These are phyloP conservation scores for Plasmopara viticola DNA, from an alignment of 352 stramenopile genomes.

Conservation along the genomic window DNA sequence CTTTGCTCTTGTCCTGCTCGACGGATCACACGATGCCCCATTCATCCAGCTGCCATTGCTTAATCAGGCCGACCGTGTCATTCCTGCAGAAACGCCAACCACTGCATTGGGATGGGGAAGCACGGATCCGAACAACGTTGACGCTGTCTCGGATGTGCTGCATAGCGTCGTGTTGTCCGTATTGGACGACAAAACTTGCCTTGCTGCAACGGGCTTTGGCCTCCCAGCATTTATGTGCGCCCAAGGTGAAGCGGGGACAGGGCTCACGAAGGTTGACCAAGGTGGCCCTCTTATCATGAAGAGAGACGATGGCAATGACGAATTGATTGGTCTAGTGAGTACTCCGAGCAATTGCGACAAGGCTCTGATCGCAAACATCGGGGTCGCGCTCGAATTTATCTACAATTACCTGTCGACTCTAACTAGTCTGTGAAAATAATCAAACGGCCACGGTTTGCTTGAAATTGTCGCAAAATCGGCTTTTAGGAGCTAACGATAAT, in stretches of 20 bases:
- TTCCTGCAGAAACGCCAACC: neutral
- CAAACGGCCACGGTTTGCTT: too few species aligned
- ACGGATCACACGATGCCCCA: neutral
- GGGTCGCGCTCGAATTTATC: too few species aligned
- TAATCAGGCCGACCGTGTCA: neutral
- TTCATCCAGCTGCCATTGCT: neutral
- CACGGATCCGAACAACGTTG: neutral
- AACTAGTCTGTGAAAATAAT: too few species aligned
- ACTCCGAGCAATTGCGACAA: too few species aligned
- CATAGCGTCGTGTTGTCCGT: neutral
- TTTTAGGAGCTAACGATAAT: too few species aligned
- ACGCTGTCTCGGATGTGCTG: neutral
- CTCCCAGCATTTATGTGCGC: neutral
- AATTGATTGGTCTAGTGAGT: neutral
- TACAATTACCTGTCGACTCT: too few species aligned
- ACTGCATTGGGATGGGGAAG: neutral
- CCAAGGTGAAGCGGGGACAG: neutral
- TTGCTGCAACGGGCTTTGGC: neutral
- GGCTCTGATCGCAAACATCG: too few species aligned
- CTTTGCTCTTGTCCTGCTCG: neutral
- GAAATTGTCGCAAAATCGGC: too few species aligned
- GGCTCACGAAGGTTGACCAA: neutral
- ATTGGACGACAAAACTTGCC: neutral
- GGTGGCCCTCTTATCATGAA: neutral
- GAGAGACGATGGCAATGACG: neutral